Percentiles rank a stretch among this genome's conserved stretches.
Evolutionary conservation across 2,329 filamentous ascomycete species (phyloP).

Genomic region (Botrytis elliptica): DNA sequence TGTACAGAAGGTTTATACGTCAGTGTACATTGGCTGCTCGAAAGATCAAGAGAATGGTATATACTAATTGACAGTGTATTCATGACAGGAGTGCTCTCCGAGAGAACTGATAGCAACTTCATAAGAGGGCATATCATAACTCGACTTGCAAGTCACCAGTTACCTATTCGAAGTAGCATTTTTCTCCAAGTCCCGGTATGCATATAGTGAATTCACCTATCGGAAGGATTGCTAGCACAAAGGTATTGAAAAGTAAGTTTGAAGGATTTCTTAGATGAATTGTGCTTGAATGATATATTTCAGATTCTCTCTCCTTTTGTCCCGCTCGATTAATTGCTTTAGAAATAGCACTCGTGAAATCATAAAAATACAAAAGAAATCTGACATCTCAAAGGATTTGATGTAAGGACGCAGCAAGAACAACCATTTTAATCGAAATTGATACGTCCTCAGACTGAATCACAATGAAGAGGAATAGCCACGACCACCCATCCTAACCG

Average conservation of each 20-base stretch:
- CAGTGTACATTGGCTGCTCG: neutral
- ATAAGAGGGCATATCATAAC: neutral
- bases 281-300: neutral
- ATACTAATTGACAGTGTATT: neutral
- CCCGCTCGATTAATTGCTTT: neutral
- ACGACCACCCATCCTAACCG: fast-evolving
- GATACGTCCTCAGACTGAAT: neutral
- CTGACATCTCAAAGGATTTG: neutral
- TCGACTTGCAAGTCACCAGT: neutral
- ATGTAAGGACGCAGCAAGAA: neutral
- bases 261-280: neutral
- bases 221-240: neutral
- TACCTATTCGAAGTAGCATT: neutral
- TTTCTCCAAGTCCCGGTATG: neutral
- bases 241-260: neutral
- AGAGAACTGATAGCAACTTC: neutral
- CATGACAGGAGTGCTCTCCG: neutral
- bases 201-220: neutral
- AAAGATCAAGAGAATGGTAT: neutral
- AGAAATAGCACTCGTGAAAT: neutral
- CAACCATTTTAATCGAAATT: neutral
- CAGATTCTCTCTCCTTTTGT: neutral
- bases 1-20: neutral
- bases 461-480: neutral
- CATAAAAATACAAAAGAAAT: neutral